Base-by-base conservation (phyloP, 495 filamentous ascomycete species). In the Aspergillus sclerotiicarbonarius region DNA sequence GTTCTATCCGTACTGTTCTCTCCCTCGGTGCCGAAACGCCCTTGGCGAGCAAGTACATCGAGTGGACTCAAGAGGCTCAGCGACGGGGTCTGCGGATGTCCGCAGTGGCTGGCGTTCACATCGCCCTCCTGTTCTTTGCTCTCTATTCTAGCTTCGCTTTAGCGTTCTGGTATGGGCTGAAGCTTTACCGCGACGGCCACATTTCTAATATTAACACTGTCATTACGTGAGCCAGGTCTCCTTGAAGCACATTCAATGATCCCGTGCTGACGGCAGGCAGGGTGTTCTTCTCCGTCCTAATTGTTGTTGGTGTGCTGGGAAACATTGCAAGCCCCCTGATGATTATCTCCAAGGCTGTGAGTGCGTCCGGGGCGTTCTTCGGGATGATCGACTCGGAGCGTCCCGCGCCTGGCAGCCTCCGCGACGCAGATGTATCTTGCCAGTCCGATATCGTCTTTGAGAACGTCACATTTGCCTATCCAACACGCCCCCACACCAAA, bases 381-480 rank as follows among this genome's bases (percentile, higher is more conserved):
- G 65, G 61, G 6, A 60, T 84, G 1, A 75, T 85, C 2, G 79
- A 84, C 46, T 62, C 74, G 5, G 61, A 71, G 15, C 56, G 67
- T 2, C 71, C 78, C 47, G 59, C 74, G 55, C 53, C 69, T 4
- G 67, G 62, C 9, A 63, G 68, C 0, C 54, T 76, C 6, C 69
- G 71, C 4, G 64, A 71, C 6, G 59, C 56, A 2, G 64, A 67
- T 8, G 57, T 56, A 0, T 59, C 56, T 10, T 48, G 31, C 1
- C 49, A 63, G 0, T 78, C 76, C 6, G 78, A 87, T 57, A 83
- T 90, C 48, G 72, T 80, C 0, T 75, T 90, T 19, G 61, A 77
- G 35, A 72, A 87, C 48, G 73, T 89, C 19, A 77, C 76, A 12
- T 89, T 89, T 62, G 75, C 82, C 75, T 88, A 88, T 63, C 76